phyloP scores from a whole-genome alignment of 805 yeast genomes.

The Tetrapisispora fleetii region DNA sequence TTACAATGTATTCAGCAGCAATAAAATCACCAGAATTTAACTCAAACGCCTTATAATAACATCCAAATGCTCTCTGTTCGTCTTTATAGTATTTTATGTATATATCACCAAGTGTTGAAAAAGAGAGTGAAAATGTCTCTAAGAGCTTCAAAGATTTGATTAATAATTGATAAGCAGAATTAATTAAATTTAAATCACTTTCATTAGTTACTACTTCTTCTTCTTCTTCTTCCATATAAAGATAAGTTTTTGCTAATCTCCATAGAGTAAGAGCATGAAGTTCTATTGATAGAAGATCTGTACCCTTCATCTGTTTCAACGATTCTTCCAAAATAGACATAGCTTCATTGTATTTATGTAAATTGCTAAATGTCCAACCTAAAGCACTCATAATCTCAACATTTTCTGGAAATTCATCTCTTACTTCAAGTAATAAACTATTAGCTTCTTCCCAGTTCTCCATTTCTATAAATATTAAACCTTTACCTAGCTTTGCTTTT shows the following conservation, averaged over 20 bases:
- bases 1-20: slow-evolving; percentile 67
- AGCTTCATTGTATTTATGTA: slow-evolving; percentile 41
- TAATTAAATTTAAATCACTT: slow-evolving; percentile 18
- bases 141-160: slow-evolving; percentile 54
- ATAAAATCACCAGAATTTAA: slow-evolving; percentile 63
- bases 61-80: slow-evolving; percentile 61
- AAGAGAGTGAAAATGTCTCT: slow-evolving; percentile 66
- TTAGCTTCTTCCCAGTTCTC: slow-evolving; percentile 48
- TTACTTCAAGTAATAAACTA: slow-evolving; percentile 41
- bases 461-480: slow-evolving; percentile 62
- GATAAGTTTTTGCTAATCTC: slow-evolving; percentile 61
- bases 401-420: slow-evolving; percentile 41
- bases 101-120: slow-evolving; percentile 70
- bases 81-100: slow-evolving; percentile 54
- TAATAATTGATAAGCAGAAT: slow-evolving; percentile 47
- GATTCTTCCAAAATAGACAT: slow-evolving; percentile 26
- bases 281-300: slow-evolving; percentile 44
- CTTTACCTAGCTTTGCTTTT: slow-evolving; percentile 72
- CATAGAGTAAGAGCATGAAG: slow-evolving; percentile 53
- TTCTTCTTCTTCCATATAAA: slow-evolving; percentile 27
- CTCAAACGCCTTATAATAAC: slow-evolving; percentile 85
- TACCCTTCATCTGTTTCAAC: slow-evolving; percentile 34
- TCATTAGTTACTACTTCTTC: slow-evolving; percentile 3
- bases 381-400: slow-evolving; percentile 54
- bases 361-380: slow-evolving; percentile 66